phyloP scores from a whole-genome alignment of 176 grass and related monocot species.

The Zea luxurians region DNA sequence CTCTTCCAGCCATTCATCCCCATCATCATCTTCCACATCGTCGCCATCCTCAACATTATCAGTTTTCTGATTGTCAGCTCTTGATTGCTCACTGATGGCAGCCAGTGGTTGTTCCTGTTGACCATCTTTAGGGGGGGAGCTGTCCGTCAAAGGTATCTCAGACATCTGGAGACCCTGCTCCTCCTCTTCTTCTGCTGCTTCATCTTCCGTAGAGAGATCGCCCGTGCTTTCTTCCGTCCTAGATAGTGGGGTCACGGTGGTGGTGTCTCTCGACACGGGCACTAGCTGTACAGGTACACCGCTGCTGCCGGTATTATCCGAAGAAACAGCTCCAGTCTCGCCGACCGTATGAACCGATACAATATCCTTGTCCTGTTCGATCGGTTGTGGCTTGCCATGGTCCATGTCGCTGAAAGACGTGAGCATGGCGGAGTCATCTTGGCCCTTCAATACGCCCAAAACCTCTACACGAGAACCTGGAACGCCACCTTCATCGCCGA shows the following conservation, averaged over 20 bases:
- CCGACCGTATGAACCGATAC: slow-evolving; percentile 9
- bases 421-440: slow-evolving; percentile 26
- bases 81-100: slow-evolving; percentile 40
- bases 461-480: slow-evolving; percentile 12
- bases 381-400: slow-evolving; percentile 31
- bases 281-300: slow-evolving; percentile 40
- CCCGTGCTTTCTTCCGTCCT: slow-evolving; percentile 35
- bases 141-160: slow-evolving; percentile 49
- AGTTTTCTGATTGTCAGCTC: slow-evolving; percentile 44
- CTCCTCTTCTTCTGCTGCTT: slow-evolving; percentile 3
- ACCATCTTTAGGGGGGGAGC: slow-evolving; percentile 47
- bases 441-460: slow-evolving; percentile 18
- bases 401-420: slow-evolving; percentile 37
- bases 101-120: background rate
- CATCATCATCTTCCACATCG: slow-evolving; percentile 30
- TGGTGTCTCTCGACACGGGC: background rate
- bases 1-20: slow-evolving; percentile 80
- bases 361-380: slow-evolving; percentile 10
- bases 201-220: slow-evolving; percentile 9
- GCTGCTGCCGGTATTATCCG: slow-evolving; percentile 26
- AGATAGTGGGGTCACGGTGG: slow-evolving; percentile 1
- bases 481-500: slow-evolving; percentile 29
- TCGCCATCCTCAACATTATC: slow-evolving; percentile 30
- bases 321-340: slow-evolving; percentile 30
- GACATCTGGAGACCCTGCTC: slow-evolving; percentile 44